Evolutionary conservation across 2,329 filamentous ascomycete genomes (phyloP).

Genomic region (Penicillium capsulatum): DNA sequence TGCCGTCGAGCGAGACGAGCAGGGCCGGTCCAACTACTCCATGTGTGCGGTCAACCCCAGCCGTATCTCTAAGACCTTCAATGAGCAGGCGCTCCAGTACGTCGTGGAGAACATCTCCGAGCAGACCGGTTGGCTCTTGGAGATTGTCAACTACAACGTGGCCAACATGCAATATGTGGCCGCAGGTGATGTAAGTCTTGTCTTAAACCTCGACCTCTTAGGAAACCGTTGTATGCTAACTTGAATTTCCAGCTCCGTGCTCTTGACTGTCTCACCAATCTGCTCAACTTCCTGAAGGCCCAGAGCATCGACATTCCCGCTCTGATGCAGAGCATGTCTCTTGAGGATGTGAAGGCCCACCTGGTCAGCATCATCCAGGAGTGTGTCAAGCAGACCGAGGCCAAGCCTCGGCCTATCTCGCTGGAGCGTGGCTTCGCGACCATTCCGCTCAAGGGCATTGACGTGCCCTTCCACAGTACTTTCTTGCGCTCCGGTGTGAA

Average conservation of each 20-base stretch:
- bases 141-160: constrained; percentile 95
- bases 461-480: constrained; percentile 98
- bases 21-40: constrained; percentile 93
- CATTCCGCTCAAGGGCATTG: constrained; percentile 93
- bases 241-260: constrained; percentile 50
- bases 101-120: constrained; percentile 94
- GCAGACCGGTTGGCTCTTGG: constrained; percentile 88
- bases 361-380: constrained; percentile 86
- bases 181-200: constrained; percentile 55
- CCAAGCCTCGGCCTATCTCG: constrained; percentile 82
- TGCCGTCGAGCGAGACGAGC: constrained; percentile 90
- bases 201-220: not conserved
- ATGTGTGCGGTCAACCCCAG: constrained; percentile 99
- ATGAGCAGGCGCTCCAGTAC: constrained; percentile 93
- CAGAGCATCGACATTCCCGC: constrained; percentile 97
- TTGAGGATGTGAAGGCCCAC: constrained; percentile 88
- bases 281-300: constrained; percentile 91
- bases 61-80: constrained; percentile 97
- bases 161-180: constrained; percentile 67
- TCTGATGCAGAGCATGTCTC: constrained; percentile 76
- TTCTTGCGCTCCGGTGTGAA: constrained; percentile 98
- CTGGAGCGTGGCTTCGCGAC: constrained; percentile 94
- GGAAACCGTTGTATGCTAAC: constrained; percentile 19
- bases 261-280: constrained; percentile 64
- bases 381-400: constrained; percentile 78